phyloP scores from a whole-genome alignment of 2,329 filamentous ascomycete species.

The Alternaria alternata region DNA sequence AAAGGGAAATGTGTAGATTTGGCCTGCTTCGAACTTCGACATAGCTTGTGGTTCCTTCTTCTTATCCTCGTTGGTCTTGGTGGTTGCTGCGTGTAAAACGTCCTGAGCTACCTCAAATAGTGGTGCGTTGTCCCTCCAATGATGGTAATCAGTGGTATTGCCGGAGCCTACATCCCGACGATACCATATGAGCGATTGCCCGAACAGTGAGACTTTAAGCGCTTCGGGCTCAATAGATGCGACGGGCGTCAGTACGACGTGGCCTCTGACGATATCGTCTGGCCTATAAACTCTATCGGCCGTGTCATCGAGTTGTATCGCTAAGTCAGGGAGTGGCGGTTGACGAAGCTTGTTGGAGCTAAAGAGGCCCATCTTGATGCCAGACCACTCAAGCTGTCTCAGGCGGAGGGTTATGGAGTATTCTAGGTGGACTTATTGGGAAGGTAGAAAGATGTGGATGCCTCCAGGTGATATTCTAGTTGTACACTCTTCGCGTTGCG shows the following conservation, averaged over 20 bases:
- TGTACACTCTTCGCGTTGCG: not conserved
- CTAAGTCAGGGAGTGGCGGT: constrained; percentile 25
- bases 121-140: constrained; percentile 35
- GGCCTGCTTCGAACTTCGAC: constrained; percentile 11
- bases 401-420: not conserved
- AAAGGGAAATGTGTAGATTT: constrained; percentile 32
- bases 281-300: constrained; percentile 31
- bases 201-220: constrained; percentile 34
- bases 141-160: constrained; percentile 19
- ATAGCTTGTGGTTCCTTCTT: not conserved
- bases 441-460: not conserved
- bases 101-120: constrained; percentile 30
- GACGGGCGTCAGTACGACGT: constrained; percentile 23
- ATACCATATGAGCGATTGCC: constrained; percentile 6
- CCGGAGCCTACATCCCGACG: not conserved
- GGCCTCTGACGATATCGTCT: constrained; percentile 28
- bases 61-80: not conserved
- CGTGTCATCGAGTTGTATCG: constrained; percentile 21
- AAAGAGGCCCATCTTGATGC: constrained; percentile 30
- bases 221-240: constrained; percentile 24
- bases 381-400: not conserved
- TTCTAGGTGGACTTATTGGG: not conserved
- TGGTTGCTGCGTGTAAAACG: constrained; percentile 12
- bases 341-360: constrained; percentile 21
- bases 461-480: not conserved